These are phyloP conservation scores for Nicotiana tabacum DNA, from an alignment of 257 asterid species.

Conservation along the genomic window DNA sequence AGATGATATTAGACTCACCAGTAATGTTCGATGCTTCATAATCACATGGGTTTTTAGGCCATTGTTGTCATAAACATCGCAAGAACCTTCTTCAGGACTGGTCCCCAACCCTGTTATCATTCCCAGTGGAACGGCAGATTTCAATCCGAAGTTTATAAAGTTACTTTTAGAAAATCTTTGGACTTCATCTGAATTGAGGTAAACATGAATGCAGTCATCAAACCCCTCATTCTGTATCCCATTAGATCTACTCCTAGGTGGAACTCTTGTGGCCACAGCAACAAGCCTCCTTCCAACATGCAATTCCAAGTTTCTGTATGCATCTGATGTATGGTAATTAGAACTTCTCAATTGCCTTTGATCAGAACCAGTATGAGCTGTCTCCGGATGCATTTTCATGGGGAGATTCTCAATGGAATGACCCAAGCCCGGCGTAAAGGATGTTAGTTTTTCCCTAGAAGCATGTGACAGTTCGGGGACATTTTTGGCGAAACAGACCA, in stretches of 20 bases:
- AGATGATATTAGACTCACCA: conserved; percentile 40
- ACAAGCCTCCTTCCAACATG: conserved; percentile 70
- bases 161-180: conserved; percentile 20
- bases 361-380: conserved; percentile 19
- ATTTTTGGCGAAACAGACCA: conserved; percentile 62
- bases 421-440: conserved; percentile 26
- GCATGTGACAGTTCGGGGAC: conserved; percentile 43
- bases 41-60: conserved; percentile 78
- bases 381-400: conserved; percentile 19
- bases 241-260: conserved; percentile 32
- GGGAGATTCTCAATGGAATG: conserved; percentile 23
- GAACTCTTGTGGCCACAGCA: conserved; percentile 76
- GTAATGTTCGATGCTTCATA: conserved; percentile 83
- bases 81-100: conserved; percentile 79
- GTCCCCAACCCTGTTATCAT: conserved; percentile 77
- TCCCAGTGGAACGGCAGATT: conserved; percentile 55
- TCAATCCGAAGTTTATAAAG: conserved; percentile 27
- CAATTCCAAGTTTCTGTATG: conserved; percentile 67
- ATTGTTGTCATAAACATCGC: conserved; percentile 49
- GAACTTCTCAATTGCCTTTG: conserved; percentile 27
- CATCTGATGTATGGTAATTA: conserved; percentile 39
- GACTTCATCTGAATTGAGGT: conserved; percentile 40
- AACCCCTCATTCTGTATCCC: conserved; percentile 32
- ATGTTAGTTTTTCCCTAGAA: conserved; percentile 30
- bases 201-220: conserved; percentile 62